Evolutionary conservation across 2,329 filamentous ascomycete species (phyloP).

Genomic region (Fusarium decemcellulare): DNA sequence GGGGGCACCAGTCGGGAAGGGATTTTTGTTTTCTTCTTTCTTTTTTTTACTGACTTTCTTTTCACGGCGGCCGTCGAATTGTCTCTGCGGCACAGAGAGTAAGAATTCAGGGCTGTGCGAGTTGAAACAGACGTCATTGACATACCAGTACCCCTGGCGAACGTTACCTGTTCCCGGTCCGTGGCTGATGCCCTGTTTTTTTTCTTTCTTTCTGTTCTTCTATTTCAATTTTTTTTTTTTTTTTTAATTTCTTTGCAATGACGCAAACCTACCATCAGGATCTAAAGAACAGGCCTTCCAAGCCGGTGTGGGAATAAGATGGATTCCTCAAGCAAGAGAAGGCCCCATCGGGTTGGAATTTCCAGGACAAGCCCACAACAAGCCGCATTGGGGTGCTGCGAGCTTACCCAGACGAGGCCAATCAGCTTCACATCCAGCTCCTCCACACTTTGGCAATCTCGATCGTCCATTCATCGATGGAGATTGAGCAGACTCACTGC

Average conservation of each 20-base stretch:
- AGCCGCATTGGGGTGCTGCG: conserved; percentile 31
- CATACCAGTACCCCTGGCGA: conserved; percentile 3
- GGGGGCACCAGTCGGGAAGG: conserved; percentile 5
- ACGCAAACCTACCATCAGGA: conserved; percentile 20
- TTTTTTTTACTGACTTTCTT: not conserved
- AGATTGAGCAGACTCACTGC: conserved; percentile 27
- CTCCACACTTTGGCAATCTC: conserved; percentile 44
- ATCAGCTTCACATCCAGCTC: conserved; percentile 31
- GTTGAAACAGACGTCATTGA: conserved; percentile 42
- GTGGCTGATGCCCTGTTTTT: not conserved
- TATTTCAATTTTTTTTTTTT: conserved; percentile 17
- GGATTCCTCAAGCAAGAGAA: conserved; percentile 15
- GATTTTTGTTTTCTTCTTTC: conserved; percentile 1
- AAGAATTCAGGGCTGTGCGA: conserved; percentile 14
- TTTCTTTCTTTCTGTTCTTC: not conserved
- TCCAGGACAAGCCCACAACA: conserved; percentile 28
- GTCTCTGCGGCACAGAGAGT: not conserved
- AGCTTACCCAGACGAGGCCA: conserved; percentile 40
- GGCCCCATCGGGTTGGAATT: conserved; percentile 35
- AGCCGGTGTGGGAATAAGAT: conserved; percentile 15
- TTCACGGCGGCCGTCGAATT: conserved; percentile 3
- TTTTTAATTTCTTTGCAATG: conserved; percentile 5
- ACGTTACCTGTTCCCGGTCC: not conserved
- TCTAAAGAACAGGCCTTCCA: not conserved
- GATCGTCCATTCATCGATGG: conserved; percentile 37